phyloP scores from a whole-genome alignment of 2,329 filamentous ascomycete genomes.

The Ophiocordyceps camponoti-floridani region DNA sequence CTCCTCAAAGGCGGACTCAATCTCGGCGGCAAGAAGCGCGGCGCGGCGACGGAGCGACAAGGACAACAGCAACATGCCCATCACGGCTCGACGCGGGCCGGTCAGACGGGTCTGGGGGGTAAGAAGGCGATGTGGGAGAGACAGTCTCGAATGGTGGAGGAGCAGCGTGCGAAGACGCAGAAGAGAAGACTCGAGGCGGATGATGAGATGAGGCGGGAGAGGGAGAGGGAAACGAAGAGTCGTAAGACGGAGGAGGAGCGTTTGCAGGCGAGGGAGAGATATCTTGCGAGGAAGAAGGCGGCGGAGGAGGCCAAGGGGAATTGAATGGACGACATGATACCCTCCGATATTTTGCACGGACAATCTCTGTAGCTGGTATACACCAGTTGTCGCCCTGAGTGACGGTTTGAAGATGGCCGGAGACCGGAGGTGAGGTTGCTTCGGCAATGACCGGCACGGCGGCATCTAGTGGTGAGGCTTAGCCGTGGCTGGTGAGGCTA shows the following conservation, averaged over 20 bases:
- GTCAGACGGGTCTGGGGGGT: constrained; percentile 13
- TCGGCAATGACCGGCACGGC: no score
- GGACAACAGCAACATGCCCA: not conserved
- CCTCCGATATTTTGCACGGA: no score
- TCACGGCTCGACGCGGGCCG: constrained; percentile 1
- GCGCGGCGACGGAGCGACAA: constrained; percentile 11
- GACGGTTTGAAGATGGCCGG: not conserved
- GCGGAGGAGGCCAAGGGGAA: constrained; percentile 50
- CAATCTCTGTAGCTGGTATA: no score
- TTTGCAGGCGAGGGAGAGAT: constrained; percentile 61
- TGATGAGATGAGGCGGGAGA: constrained; percentile 43
- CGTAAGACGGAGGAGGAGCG: constrained; percentile 63
- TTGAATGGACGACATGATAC: no score
- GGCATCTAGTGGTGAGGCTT: no score
- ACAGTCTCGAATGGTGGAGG: constrained; percentile 63
- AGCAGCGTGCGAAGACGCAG: constrained; percentile 54
- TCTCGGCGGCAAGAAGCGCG: constrained; percentile 44
- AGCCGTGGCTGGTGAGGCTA: no score
- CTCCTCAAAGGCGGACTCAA: constrained; percentile 62
- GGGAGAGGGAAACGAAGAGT: constrained; percentile 53
- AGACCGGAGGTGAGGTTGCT: constrained; percentile 5
- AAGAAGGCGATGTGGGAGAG: constrained; percentile 55
- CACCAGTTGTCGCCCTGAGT: not conserved
- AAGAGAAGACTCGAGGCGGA: constrained; percentile 54
- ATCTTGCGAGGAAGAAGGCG: constrained; percentile 58